A percentile compares a stretch with the other conserved stretches of the same genome.
phyloP scores from a whole-genome alignment of 2,329 filamentous ascomycete genomes.

The Colletotrichum salicis region DNA sequence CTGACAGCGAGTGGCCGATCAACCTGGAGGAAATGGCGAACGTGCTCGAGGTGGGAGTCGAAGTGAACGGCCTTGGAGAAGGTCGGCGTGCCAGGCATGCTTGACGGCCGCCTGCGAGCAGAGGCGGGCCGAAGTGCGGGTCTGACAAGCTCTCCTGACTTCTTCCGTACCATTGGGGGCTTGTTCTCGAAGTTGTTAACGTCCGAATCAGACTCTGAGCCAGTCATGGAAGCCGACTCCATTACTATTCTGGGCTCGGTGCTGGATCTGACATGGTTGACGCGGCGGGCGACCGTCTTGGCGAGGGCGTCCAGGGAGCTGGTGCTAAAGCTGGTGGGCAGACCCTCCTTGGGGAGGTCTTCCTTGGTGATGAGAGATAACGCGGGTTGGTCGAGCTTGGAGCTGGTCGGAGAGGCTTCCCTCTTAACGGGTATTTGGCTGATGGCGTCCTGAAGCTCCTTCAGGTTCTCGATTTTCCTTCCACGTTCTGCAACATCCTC shows the following conservation, averaged over 20 bases:
- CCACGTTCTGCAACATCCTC: slow-evolving; percentile 60
- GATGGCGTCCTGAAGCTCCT: slow-evolving; percentile 84
- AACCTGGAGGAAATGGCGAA: slow-evolving; percentile 93
- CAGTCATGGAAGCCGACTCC: slow-evolving; percentile 59
- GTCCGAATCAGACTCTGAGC: slow-evolving; percentile 72
- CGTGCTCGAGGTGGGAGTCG: slow-evolving; percentile 94
- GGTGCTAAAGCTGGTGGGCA: slow-evolving; percentile 61
- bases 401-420: slow-evolving; percentile 62
- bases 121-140: slow-evolving; percentile 86
- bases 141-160: slow-evolving; percentile 95
- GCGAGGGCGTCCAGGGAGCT: slow-evolving; percentile 55
- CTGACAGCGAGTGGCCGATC: slow-evolving; percentile 97
- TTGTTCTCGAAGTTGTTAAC: slow-evolving; percentile 68
- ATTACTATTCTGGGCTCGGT: slow-evolving; percentile 65
- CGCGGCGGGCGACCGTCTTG: slow-evolving; percentile 51
- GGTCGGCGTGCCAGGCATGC: slow-evolving; percentile 96
- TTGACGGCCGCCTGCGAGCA: slow-evolving; percentile 81
- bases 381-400: slow-evolving; percentile 36
- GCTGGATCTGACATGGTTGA: slow-evolving; percentile 63
- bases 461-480: slow-evolving; percentile 62
- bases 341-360: slow-evolving; percentile 42
- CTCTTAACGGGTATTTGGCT: slow-evolving; percentile 78
- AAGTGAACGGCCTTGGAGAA: slow-evolving; percentile 99
- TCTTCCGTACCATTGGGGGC: slow-evolving; percentile 96
- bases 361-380: slow-evolving; percentile 44